A percentile compares a stretch with the other conserved stretches of the same genome.
Conservation (phyloP, 2,329 filamentous ascomycete genomes). For the Tolypocladium ophioglossoides region DNA sequence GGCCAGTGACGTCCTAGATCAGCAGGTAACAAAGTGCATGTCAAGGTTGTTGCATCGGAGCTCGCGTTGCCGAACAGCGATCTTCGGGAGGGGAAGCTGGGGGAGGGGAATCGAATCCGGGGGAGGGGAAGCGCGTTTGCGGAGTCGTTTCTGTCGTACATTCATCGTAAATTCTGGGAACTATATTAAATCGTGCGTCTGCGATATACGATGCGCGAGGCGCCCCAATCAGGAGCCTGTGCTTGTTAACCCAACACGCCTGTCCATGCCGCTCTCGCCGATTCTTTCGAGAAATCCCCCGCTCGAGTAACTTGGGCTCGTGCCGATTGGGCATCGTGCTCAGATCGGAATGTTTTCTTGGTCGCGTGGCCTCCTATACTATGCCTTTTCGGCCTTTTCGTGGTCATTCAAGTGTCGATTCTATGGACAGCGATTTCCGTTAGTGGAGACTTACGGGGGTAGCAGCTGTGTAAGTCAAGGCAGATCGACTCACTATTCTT, state of each 20-base stretch:
- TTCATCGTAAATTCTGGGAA: neutral
- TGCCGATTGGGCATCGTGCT: too few species aligned
- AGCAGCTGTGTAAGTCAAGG: neutral
- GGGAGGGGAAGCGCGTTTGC: neutral
- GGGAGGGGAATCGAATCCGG: too few species aligned
- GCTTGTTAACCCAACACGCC: too few species aligned
- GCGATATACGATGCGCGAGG: neutral
- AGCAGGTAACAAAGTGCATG: neutral
- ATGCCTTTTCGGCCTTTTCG: neutral
- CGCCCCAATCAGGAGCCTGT: too few species aligned
- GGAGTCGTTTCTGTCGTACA: neutral
- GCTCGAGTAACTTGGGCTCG: too few species aligned
- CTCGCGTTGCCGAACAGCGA: neutral
- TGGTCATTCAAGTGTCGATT: neutral
- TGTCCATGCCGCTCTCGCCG: too few species aligned
- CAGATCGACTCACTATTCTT: conserved; percentile 2
- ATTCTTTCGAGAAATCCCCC: too few species aligned
- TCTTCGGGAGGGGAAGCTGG: too few species aligned
- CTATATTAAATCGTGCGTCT: neutral
- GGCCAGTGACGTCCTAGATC: neutral
- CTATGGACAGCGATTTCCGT: too few species aligned
- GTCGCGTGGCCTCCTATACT: too few species aligned
- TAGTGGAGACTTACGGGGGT: neutral
- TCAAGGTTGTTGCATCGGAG: neutral
- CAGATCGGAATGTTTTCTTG: too few species aligned